Conservation (phyloP, 2,329 filamentous ascomycete genomes). For the Alternaria sp. region DNA sequence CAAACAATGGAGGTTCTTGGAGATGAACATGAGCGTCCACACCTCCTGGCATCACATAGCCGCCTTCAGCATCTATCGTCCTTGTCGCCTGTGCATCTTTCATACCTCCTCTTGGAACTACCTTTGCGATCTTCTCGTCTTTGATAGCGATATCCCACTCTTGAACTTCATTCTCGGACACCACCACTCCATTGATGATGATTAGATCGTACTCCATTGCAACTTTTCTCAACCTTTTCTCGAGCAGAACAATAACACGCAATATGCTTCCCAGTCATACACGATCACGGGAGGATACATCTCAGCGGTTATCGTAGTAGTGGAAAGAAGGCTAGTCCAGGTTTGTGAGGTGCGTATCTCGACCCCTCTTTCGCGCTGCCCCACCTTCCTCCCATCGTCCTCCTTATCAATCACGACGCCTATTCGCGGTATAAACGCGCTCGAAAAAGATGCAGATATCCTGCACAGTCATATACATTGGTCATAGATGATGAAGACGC, state of each 20-base stretch:
- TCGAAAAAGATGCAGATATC: background rate
- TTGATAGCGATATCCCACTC: conserved; percentile 54
- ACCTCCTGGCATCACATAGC: conserved; percentile 55
- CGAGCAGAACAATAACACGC: background rate
- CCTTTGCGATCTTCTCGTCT: conserved; percentile 49
- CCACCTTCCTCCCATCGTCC: conserved; percentile 11
- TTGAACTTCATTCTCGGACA: conserved; percentile 48
- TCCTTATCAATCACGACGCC: conserved; percentile 25
- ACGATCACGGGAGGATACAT: background rate
- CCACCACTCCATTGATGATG: conserved; percentile 52
- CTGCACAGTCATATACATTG: conserved; percentile 22
- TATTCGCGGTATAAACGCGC: conserved; percentile 6
- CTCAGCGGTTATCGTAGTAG: conserved; percentile 6
- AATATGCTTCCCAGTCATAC: background rate
- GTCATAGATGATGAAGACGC: conserved; percentile 15
- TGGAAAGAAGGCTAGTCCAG: conserved; percentile 19
- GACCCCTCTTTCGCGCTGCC: conserved; percentile 31
- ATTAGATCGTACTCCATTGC: conserved; percentile 45
- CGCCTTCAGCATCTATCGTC: conserved; percentile 53
- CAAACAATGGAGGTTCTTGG: conserved; percentile 54
- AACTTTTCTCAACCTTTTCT: conserved; percentile 9
- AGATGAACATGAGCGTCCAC: conserved; percentile 57
- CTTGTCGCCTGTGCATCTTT: conserved; percentile 34
- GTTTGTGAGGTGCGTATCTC: conserved; percentile 28
- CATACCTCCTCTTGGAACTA: conserved; percentile 43